Evolutionary conservation across 2,329 filamentous ascomycete genomes (phyloP).

Genomic region (Aspergillus piperis): DNA sequence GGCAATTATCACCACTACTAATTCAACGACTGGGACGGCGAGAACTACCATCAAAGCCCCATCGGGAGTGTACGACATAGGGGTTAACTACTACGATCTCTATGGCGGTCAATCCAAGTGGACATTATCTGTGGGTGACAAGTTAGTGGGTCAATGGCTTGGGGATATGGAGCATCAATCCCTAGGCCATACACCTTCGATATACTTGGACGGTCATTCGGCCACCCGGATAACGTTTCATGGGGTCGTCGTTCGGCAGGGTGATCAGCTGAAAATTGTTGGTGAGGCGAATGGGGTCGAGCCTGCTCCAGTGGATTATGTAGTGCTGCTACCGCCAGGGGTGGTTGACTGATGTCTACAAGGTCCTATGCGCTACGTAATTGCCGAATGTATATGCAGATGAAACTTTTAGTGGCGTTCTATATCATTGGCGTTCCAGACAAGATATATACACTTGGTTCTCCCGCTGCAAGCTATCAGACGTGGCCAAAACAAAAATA

Average conservation of each 20-base stretch:
- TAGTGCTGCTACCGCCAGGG: constrained; percentile 61
- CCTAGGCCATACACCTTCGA: constrained; percentile 60
- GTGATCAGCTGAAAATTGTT: constrained; percentile 57
- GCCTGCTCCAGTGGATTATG: constrained; percentile 67
- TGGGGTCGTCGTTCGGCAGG: constrained; percentile 52
- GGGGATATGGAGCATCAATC: constrained; percentile 61
- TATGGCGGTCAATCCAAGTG: constrained; percentile 60
- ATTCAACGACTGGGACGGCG: constrained; percentile 55
- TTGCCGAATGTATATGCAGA: too few relatives aligned
- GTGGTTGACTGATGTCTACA: constrained; percentile 51
- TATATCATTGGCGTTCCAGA: too few relatives aligned
- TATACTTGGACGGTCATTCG: constrained; percentile 65
- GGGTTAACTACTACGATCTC: constrained; percentile 67
- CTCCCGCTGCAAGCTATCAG: too few relatives aligned
- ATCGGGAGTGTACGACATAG: constrained; percentile 62
- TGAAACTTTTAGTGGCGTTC: too few relatives aligned
- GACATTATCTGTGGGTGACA: constrained; percentile 56
- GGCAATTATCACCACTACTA: constrained; percentile 59
- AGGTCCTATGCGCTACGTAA: too few relatives aligned
- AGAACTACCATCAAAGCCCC: constrained; percentile 50
- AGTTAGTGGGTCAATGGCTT: constrained; percentile 58
- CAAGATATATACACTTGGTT: too few relatives aligned
- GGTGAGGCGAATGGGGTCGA: constrained; percentile 63
- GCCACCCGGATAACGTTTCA: constrained; percentile 64
- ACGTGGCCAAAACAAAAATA: too few relatives aligned